Percentiles rank a stretch among this genome's conserved stretches.
These are phyloP conservation scores for Ochromonas danica DNA, from an alignment of 108 stramenopile genomes.

Conservation along the genomic window DNA sequence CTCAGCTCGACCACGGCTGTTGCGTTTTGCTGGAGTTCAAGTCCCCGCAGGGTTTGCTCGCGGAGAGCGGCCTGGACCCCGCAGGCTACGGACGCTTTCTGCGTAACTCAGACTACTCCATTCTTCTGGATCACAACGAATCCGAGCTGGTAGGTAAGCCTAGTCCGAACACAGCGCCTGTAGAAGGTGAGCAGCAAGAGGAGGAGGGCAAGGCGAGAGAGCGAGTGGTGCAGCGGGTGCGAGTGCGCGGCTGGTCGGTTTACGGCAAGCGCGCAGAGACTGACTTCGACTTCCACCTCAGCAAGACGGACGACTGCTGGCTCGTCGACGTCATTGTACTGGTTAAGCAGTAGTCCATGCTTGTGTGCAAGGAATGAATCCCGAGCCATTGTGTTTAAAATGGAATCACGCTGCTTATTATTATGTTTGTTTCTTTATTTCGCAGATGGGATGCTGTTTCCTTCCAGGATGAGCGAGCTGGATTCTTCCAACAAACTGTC, in stretches of 20 bases:
- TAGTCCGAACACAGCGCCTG: too few relatives aligned
- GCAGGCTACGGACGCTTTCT: neutral
- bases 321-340: neutral
- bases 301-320: neutral
- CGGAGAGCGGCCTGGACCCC: neutral
- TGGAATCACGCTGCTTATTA: too few relatives aligned
- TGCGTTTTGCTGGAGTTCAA: neutral
- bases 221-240: neutral
- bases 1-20: neutral
- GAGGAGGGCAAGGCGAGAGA: neutral
- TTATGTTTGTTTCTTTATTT: too few relatives aligned
- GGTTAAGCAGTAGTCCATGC: neutral
- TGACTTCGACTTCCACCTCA: neutral
- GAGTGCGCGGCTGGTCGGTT: neutral
- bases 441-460: too few relatives aligned
- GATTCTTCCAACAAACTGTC: too few relatives aligned
- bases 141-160: neutral
- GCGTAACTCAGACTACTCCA: neutral
- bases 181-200: too few relatives aligned
- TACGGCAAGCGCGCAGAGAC: neutral
- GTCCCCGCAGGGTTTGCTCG: neutral
- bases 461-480: too few relatives aligned
- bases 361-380: neutral
- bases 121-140: neutral
- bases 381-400: too few relatives aligned